Evolutionary conservation across 495 filamentous ascomycete genomes (phyloP).

Genomic region (Cercophora samala): DNA sequence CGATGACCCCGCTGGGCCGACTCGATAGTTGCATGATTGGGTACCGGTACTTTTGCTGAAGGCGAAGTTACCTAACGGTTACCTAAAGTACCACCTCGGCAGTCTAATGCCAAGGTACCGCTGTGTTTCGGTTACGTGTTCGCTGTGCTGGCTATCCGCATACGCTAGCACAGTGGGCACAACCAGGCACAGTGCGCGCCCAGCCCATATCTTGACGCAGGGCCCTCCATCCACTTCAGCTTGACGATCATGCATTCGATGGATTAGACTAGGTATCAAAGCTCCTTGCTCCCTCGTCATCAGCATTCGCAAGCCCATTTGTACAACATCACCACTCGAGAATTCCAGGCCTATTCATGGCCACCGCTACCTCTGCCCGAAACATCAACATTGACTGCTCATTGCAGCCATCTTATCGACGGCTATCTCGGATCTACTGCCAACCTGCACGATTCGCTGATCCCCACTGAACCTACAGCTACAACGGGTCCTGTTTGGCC

Average conservation of each 20-base stretch:
- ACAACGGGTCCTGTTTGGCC: neutral
- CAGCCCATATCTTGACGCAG: neutral
- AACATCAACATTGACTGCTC: neutral
- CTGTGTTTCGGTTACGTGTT: constrained; percentile 10
- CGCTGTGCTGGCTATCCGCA: neutral
- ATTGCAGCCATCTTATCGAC: neutral
- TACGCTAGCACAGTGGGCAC: neutral
- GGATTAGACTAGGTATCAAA: neutral
- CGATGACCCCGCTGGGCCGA: neutral
- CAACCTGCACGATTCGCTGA: neutral
- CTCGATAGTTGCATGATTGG: neutral
- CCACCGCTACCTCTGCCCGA: neutral
- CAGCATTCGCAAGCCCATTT: neutral
- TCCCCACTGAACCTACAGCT: neutral
- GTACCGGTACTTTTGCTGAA: constrained; percentile 5
- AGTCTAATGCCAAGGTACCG: constrained; percentile 16
- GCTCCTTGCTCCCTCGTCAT: neutral
- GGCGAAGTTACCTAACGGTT: constrained; percentile 19
- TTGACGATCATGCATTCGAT: neutral
- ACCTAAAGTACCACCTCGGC: constrained; percentile 14
- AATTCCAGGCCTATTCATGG: constrained; percentile 2
- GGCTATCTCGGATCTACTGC: neutral
- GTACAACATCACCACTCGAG: neutral
- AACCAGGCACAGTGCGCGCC: too few relatives aligned
- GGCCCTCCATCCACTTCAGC: neutral